These are phyloP conservation scores for Phytophthora syringae DNA, from an alignment of 352 stramenopile genomes.

Conservation along the genomic window DNA sequence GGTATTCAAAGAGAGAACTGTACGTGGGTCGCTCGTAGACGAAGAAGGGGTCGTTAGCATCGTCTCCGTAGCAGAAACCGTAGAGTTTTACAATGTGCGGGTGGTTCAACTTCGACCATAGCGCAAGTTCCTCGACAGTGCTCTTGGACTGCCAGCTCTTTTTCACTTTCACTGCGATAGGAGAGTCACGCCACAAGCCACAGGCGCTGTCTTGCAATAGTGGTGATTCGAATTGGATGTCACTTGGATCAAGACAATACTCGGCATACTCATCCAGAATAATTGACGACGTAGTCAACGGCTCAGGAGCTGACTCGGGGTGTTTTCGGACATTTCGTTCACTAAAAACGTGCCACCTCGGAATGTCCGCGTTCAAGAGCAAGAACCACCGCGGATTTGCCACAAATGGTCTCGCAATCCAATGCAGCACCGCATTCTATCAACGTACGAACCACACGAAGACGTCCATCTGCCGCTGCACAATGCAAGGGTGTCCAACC, in stretches of 20 bases:
- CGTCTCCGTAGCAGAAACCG: slow-evolving; percentile 9
- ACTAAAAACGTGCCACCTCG: too few species aligned
- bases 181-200: slow-evolving; percentile 6
- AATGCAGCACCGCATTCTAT: neutral
- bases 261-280: too few species aligned
- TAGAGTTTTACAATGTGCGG: slow-evolving; percentile 38
- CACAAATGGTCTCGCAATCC: neutral
- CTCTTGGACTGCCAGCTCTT: neutral
- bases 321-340: too few species aligned
- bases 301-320: neutral
- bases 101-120: slow-evolving; percentile 26
- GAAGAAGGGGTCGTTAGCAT: slow-evolving; percentile 7
- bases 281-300: neutral
- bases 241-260: slow-evolving; percentile 2
- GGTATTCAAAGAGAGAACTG: neutral
- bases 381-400: too few species aligned
- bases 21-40: slow-evolving; percentile 15
- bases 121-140: slow-evolving; percentile 15
- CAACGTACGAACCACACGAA: too few species aligned
- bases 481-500: slow-evolving; percentile 22
- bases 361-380: too few species aligned
- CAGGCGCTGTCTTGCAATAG: neutral
- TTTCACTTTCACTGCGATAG: slow-evolving; percentile 9
- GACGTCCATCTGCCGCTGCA: neutral
- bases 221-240: slow-evolving; percentile 14